Evolutionary conservation across 371 early-diverging fungal genomes (phyloP), one percentile per base, ranked within the genome.

Genomic region (Catenaria anguillulae): DNA sequence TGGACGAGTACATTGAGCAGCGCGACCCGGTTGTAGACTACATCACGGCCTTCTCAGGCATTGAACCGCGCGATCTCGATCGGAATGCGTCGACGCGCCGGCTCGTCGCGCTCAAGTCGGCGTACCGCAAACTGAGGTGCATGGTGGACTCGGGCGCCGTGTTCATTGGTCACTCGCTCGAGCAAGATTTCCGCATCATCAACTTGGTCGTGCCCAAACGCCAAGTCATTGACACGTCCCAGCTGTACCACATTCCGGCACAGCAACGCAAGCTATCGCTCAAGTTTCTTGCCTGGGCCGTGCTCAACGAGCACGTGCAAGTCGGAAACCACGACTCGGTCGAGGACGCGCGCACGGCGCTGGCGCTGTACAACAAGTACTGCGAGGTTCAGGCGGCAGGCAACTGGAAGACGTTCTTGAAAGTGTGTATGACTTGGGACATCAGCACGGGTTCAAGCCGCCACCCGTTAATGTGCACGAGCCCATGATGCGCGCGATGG

Each of bases 161-260:
- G 5, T 90, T 96, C 70, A 84, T 96, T 29, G 97, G 97, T 0
- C 97, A 96, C 64, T 94, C 93, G 0, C 71, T 96, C 58, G 84
- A 84, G 52, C 92, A 92, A 62, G 97, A 96, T 70, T 92, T 93
- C 66, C 80, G 97, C 59, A 89, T 84, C 34, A 89, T 92, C 61
- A 92, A 93, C 69, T 83, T 93, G n/a, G 64, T 85, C 13, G 86
- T 92, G 0, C 93, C 93, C 10, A 80, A 85, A 0, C 82, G 76
- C 34, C 92, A 92, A 67, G 83, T 92, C 48, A 84, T 90, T 52
- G 94, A 96, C 62, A 96, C 93, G 0, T 91, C 92, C 15, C 86
- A 88, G 61, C 79, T 96, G 42, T 96, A 84, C 73, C 87, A 85
- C 68, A 77, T 86, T 65, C 82, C 86, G 61, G 83, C 81, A 61